These are phyloP conservation scores for Magnaporthiopsis incrustans DNA, from an alignment of 2,329 filamentous ascomycete species.

Conservation along the genomic window DNA sequence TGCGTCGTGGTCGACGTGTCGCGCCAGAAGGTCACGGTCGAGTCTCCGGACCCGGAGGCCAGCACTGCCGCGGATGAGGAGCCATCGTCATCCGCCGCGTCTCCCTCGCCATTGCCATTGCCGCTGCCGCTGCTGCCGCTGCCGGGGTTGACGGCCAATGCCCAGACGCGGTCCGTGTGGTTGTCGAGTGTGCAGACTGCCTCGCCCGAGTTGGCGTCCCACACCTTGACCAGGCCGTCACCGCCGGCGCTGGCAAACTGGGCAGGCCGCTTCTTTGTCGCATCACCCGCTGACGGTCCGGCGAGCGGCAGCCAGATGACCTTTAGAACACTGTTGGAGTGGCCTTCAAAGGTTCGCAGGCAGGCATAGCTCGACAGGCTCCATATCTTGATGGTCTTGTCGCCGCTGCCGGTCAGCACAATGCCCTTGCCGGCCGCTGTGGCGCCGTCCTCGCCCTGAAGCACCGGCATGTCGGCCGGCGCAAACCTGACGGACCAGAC, in stretches of 20 bases:
- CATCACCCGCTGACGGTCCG: slow-evolving; percentile 36
- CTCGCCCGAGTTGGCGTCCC: slow-evolving; percentile 83
- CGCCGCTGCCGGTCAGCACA: slow-evolving; percentile 83
- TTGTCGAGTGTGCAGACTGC: slow-evolving; percentile 87
- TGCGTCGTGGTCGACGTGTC: slow-evolving; percentile 82
- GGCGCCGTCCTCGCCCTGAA: slow-evolving; percentile 63
- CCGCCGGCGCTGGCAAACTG: slow-evolving; percentile 82
- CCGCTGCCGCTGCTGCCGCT: slow-evolving; percentile 15
- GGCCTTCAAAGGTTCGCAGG: slow-evolving; percentile 87
- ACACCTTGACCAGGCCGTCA: slow-evolving; percentile 93
- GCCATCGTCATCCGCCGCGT: no score
- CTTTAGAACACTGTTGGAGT: slow-evolving; percentile 92
- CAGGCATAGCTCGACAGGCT: slow-evolving; percentile 87
- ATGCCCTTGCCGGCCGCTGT: slow-evolving; percentile 67
- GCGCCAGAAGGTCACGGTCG: slow-evolving; percentile 89
- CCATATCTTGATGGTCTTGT: slow-evolving; percentile 96
- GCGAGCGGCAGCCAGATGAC: slow-evolving; percentile 72
- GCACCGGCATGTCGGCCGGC: slow-evolving; percentile 64
- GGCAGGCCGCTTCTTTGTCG: slow-evolving; percentile 47
- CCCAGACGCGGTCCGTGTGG: slow-evolving; percentile 94
- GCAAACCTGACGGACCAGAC: slow-evolving; percentile 95
- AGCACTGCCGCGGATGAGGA: slow-evolving; percentile 32
- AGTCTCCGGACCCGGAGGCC: slow-evolving; percentile 86
- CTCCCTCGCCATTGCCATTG: neutral
- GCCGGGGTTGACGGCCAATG: slow-evolving; percentile 63